Base-by-base conservation (phyloP, 83 land plant genomes). In the Thuja plicata region DNA sequence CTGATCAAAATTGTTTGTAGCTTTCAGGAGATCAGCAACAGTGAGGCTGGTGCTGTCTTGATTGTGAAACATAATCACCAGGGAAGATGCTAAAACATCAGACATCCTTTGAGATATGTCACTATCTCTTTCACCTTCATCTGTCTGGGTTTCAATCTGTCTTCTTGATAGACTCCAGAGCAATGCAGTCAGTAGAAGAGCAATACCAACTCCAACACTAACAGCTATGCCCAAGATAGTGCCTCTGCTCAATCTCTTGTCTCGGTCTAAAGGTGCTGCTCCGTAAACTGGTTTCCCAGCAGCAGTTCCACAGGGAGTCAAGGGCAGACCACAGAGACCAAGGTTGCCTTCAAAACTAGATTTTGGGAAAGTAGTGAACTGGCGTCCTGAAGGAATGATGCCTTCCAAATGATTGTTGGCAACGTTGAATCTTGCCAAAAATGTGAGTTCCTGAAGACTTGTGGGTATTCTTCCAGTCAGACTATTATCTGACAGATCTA, bases 401-500 rank as follows among this genome's bases (percentile, higher is more conserved):
- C 99, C 99, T 24, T 74, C 17, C 45, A 97, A 90, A 78, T 89
- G 45, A 84, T 97, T 96, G 86, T 89, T 17, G 21, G 97, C 92
- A 0, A 94, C 96, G 37, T 88, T 94, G 35, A 97, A 93, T 2
- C 0, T 66, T 24, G 92, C 60, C 46, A 97, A 87, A 85, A 91
- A 93, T 13, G 89, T 80, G 55, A 97, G 93, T 3, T 88, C 88
- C 62, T 34, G 87, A 16, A 97, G 91, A 7, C 92, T 60, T 1
- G 87, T 19, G 24, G 99, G 99, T 24, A 96, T 91, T 15, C 66
- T 76, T 15, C 99, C 98, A 73, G 92, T 87, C n/a, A 97, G 88
- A 34, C 85, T 43, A 88, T 97, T 97, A 10, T 55, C n/a, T 2
- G 95, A 93, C 10, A 94, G 88, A 82, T 93, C 90, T 50, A 97